Base-by-base conservation (phyloP, 192 early-diverging fungal genomes). In the Gonapodya sp. region DNA sequence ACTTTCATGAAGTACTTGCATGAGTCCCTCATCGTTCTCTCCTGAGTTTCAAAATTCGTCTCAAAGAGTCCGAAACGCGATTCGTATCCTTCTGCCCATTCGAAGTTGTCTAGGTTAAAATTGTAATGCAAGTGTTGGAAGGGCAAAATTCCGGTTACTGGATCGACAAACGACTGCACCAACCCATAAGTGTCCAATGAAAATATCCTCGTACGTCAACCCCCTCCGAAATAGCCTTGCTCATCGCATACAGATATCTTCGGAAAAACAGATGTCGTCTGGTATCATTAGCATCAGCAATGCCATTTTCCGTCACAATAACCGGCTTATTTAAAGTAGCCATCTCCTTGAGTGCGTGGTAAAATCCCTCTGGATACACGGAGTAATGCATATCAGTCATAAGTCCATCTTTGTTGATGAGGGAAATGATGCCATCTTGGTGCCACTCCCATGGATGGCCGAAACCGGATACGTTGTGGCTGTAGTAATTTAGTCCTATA, bases 341-440 rank as follows among this genome's bases (percentile, higher is more conserved):
- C 75, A 77, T 77, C 8, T 77, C 30, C 30, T 77, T 18, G 75
- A 77, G 16, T 2, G 75, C 75, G 34, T 34, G 75, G 75, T 77
- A 77, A 33, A 77, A 77, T 8, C 75, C 75, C 75, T 77, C 75
- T 18, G 75, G 75, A 31, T 77, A 77, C 75, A 77, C 30, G 18
- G 75, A 18, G 75, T 77, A 77, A 33, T 77, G 75, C 75, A 77
- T 77, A 33, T 77, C 75, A 2, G 75, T 77, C 75, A 77, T 77
- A 34, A 77, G 75, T 34, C 30, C 75, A 33, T 77, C 75, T 8
- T 18, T 18, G 75, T 77, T 18, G 30, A 34, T 18, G 75, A 18
- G 75, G 31, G 75, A 18, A 33, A 77, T 77, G 75, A 77, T 77
- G 75, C 75, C 75, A 33, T 34, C 30, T 8, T 18, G 18, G 75